A percentile compares a stretch with the other conserved stretches of the same genome.
phyloP scores from a whole-genome alignment of 2,329 filamentous ascomycete species.

The Trichoderma atrobrunneum region DNA sequence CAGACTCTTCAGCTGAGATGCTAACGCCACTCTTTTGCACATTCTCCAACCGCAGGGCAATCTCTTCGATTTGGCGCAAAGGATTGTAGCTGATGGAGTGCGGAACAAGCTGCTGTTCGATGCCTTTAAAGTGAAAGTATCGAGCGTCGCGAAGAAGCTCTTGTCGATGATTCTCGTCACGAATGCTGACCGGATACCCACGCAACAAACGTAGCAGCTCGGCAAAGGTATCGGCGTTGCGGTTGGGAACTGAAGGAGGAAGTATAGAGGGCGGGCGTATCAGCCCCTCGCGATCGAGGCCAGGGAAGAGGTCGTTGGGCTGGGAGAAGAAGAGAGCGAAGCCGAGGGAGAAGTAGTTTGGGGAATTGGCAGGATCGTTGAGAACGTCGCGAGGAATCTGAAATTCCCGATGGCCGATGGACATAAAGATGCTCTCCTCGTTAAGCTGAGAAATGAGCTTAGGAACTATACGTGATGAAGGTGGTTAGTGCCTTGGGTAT shows the following conservation, averaged over 20 bases:
- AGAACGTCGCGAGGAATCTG: slow-evolving; percentile 88
- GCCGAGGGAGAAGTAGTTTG: slow-evolving; percentile 92
- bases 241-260: slow-evolving; percentile 76
- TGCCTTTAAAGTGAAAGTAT: slow-evolving; percentile 88
- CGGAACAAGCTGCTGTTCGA: slow-evolving; percentile 83
- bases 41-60: slow-evolving; percentile 76
- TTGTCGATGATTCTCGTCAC: slow-evolving; percentile 70
- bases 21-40: slow-evolving; percentile 83
- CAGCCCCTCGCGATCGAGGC: slow-evolving; percentile 72
- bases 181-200: slow-evolving; percentile 78
- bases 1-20: slow-evolving; percentile 50
- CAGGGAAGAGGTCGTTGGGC: slow-evolving; percentile 79
- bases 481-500: neutral
- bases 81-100: slow-evolving; percentile 76
- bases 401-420: slow-evolving; percentile 83
- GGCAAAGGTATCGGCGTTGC: slow-evolving; percentile 78
- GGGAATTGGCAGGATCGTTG: slow-evolving; percentile 79
- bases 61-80: slow-evolving; percentile 65
- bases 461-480: slow-evolving; percentile 57
- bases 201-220: slow-evolving; percentile 79
- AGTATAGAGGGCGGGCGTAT: slow-evolving; percentile 83
- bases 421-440: slow-evolving; percentile 87
- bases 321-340: slow-evolving; percentile 85
- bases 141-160: slow-evolving; percentile 80
- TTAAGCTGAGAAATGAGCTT: slow-evolving; percentile 87